A percentile compares a stretch with the other conserved stretches of the same genome.
Conservation (phyloP, 345 rosid genomes). For the Pistacia vera region DNA sequence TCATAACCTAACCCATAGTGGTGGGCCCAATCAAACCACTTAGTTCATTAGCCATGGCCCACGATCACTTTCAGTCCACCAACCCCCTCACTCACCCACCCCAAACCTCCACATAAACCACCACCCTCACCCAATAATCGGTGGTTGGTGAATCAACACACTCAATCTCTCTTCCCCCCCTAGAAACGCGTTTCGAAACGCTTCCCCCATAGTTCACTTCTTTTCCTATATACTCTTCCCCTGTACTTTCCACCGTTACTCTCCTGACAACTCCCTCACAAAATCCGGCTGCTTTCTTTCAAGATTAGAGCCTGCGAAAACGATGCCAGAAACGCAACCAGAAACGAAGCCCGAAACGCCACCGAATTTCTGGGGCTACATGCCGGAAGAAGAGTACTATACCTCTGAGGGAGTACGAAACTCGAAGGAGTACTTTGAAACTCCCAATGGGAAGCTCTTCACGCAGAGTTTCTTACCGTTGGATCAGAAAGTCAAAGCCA, state of each 20-base stretch:
- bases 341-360: slow-evolving; percentile 35
- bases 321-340: slow-evolving; percentile 35
- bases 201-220: no score
- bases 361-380: slow-evolving; percentile 81
- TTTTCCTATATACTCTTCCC: no score
- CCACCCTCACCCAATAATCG: no score
- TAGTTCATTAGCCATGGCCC: no score
- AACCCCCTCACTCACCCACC: neutral
- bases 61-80: neutral
- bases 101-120: neutral
- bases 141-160: neutral
- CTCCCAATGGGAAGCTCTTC: slow-evolving; percentile 83
- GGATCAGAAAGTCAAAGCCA: slow-evolving; percentile 66
- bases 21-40: neutral
- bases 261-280: no score
- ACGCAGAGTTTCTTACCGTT: slow-evolving; percentile 82
- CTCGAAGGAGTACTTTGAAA: slow-evolving; percentile 73
- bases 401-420: slow-evolving; percentile 83
- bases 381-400: slow-evolving; percentile 90
- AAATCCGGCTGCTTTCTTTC: neutral
- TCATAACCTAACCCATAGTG: neutral
- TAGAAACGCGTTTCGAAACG: no score
- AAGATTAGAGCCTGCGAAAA: neutral
- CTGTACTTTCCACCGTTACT: no score
- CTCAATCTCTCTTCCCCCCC: no score